Conservation (phyloP, 1,284 basidiomycete species). For the Veloporphyrellus conicus region DNA sequence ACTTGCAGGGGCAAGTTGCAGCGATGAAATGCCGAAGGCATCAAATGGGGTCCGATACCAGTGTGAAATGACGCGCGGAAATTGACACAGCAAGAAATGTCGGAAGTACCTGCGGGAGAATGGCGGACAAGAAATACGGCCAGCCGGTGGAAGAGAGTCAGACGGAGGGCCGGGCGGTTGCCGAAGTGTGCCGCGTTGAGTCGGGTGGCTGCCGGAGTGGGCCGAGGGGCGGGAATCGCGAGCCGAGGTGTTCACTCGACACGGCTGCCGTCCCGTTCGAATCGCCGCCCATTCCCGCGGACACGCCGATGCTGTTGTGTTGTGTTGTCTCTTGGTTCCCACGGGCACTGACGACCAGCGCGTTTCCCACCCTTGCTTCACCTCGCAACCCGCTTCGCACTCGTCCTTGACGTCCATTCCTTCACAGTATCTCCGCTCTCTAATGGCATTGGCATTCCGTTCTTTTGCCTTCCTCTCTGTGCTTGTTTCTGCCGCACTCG, state of each 20-base stretch:
- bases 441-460: conserved; percentile 28
- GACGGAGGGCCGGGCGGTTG: neutral
- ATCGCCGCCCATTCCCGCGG: neutral
- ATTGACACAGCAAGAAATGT: conserved; percentile 2
- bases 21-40: conserved; percentile 1
- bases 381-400: neutral
- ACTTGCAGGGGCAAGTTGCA: neutral
- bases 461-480: conserved; percentile 25
- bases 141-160: too few species aligned
- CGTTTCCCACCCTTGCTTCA: neutral
- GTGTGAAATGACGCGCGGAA: too few species aligned
- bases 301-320: neutral
- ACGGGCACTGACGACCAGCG: neutral
- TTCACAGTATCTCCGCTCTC: conserved; percentile 9
- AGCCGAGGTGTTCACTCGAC: too few species aligned
- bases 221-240: neutral
- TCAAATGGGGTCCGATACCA: neutral
- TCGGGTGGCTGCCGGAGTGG: neutral
- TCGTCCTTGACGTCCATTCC: conserved; percentile 17
- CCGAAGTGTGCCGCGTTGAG: neutral
- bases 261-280: neutral
- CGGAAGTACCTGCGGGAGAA: conserved; percentile 4
- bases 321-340: neutral
- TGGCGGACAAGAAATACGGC: neutral
- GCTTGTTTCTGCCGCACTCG: conserved; percentile 16